These are phyloP conservation scores for Xerocomus potaroensis DNA, from an alignment of 768 basidiomycete genomes.

Conservation along the genomic window DNA sequence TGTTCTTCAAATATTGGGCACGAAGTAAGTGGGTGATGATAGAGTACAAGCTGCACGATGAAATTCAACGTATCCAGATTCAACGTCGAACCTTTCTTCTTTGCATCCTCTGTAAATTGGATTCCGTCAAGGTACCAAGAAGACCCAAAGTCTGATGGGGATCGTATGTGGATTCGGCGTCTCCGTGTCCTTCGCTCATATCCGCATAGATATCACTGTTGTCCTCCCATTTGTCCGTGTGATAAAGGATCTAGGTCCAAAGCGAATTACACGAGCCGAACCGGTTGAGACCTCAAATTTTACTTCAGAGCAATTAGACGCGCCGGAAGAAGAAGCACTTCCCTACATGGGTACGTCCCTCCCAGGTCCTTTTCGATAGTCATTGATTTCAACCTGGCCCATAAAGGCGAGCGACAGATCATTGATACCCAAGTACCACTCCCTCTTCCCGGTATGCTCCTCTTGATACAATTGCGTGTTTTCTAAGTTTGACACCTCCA, in stretches of 20 bases:
- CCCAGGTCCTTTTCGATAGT: neutral
- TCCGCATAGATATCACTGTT: conserved; percentile 50
- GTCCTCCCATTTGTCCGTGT: conserved; percentile 49
- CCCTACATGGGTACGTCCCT: conserved; percentile 17
- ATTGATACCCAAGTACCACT: conserved; percentile 55
- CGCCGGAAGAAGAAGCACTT: neutral
- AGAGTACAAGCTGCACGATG: neutral
- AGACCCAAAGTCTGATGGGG: conserved; percentile 36
- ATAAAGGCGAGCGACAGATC: conserved; percentile 20
- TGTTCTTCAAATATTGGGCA: conserved; percentile 53
- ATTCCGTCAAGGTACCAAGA: conserved; percentile 65
- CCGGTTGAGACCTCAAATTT: conserved; percentile 13
- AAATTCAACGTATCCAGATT: conserved; percentile 34
- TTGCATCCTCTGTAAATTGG: conserved; percentile 60
- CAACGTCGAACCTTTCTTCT: conserved; percentile 62
- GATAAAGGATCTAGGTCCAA: conserved; percentile 26
- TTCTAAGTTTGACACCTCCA: neutral
- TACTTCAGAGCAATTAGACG: neutral
- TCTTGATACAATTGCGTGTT: neutral
- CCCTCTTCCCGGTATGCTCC: conserved; percentile 30
- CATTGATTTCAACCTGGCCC: neutral
- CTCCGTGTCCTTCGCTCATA: conserved; percentile 13
- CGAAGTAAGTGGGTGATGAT: conserved; percentile 37
- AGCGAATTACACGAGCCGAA: conserved; percentile 16
- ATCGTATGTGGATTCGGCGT: conserved; percentile 45